Conservation (phyloP, 768 basidiomycete genomes). For the Kwoniella newhampshirensis region DNA sequence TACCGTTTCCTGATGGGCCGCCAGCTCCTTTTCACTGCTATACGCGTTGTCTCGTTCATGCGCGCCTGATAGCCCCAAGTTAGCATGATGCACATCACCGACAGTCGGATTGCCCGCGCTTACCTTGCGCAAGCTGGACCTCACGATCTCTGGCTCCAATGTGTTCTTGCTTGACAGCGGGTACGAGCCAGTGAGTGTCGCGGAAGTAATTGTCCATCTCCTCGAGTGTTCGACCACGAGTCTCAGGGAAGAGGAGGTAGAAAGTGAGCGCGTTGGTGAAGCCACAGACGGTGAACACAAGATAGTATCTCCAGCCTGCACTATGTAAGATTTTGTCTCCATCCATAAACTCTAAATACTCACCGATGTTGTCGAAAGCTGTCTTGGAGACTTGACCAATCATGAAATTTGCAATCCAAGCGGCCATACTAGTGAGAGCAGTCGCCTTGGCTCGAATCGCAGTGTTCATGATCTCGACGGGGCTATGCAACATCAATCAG, state of each 20-base stretch:
- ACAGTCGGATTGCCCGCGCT: too few relatives aligned
- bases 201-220: slow-evolving; percentile 43
- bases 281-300: slow-evolving; percentile 45
- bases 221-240: slow-evolving; percentile 36
- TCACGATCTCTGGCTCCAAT: slow-evolving; percentile 19
- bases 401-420: slow-evolving; percentile 49
- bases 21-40: background rate
- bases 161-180: slow-evolving; percentile 20
- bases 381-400: slow-evolving; percentile 46
- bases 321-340: background rate
- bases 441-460: slow-evolving; percentile 81
- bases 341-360: slow-evolving; percentile 1
- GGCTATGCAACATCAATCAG: slow-evolving; percentile 21
- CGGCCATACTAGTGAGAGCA: slow-evolving; percentile 59
- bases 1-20: background rate
- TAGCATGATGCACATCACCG: background rate
- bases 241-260: slow-evolving; percentile 49
- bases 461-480: slow-evolving; percentile 79
- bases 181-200: slow-evolving; percentile 33
- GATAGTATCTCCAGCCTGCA: slow-evolving; percentile 50
- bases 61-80: background rate
- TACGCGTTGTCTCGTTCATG: background rate
- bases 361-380: slow-evolving; percentile 38
- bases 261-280: slow-evolving; percentile 48
- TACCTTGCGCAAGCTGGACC: slow-evolving; percentile 27